A percentile compares a stretch with the other conserved stretches of the same genome.
Conservation (phyloP, 2,329 filamentous ascomycete species). For the Coleophoma crateriformis region DNA sequence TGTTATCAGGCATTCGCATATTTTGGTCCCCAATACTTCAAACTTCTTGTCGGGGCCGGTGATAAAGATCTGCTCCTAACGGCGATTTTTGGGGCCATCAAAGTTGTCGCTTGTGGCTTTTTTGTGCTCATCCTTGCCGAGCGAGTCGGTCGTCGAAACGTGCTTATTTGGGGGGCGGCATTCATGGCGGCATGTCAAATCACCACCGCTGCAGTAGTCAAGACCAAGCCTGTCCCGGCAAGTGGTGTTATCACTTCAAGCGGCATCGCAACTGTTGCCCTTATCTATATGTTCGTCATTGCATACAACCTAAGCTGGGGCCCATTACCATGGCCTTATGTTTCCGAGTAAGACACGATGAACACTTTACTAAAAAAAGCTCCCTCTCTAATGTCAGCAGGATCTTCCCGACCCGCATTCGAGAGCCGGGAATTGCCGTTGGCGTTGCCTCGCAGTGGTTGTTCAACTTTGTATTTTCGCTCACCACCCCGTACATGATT, state of each 20-base stretch:
- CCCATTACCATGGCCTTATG: conserved; percentile 44
- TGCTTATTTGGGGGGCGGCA: conserved; percentile 35
- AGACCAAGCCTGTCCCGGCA: conserved; percentile 27
- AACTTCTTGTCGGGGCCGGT: conserved; percentile 38
- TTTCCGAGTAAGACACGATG: conserved; percentile 29
- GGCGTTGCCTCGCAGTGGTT: conserved; percentile 45
- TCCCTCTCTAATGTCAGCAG: conserved; percentile 19
- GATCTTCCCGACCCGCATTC: conserved; percentile 44
- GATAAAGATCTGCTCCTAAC: conserved; percentile 41
- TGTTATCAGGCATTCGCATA: conserved; percentile 33
- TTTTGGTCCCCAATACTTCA: conserved; percentile 46
- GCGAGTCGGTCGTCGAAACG: conserved; percentile 34
- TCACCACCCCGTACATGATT: conserved; percentile 46
- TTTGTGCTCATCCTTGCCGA: conserved; percentile 50
- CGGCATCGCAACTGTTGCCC: conserved; percentile 42
- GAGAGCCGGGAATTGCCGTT: conserved; percentile 45
- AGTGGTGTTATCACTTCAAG: conserved; percentile 29
- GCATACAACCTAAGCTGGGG: conserved; percentile 46
- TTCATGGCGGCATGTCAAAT: conserved; percentile 41
- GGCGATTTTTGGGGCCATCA: conserved; percentile 47
- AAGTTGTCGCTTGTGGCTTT: conserved; percentile 41
- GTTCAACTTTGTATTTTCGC: conserved; percentile 44
- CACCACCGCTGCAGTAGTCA: conserved; percentile 37
- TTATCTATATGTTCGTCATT: conserved; percentile 51
- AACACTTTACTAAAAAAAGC: conserved; percentile 4